Evolutionary conservation across 257 asterid genomes (phyloP).

Genomic region (Primulina eburnea): DNA sequence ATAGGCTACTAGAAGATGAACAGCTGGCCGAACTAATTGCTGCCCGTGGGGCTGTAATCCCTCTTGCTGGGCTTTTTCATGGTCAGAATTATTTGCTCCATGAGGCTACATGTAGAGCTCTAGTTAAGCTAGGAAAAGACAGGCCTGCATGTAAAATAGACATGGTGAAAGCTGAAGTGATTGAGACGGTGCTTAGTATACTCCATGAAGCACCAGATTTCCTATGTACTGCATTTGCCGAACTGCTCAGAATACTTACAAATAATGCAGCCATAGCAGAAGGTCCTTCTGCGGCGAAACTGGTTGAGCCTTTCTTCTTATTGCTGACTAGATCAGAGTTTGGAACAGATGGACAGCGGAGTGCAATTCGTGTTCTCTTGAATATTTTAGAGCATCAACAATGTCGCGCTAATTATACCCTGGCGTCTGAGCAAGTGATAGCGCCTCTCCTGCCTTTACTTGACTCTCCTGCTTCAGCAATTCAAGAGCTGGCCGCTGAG

Average conservation of each 20-base stretch:
- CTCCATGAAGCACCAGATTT: conserved; percentile 94
- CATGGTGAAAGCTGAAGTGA: conserved; percentile 93
- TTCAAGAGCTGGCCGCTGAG: conserved; percentile 96
- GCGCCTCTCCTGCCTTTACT: conserved; percentile 89
- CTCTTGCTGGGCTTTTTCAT: conserved; percentile 87
- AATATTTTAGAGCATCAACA: conserved; percentile 93
- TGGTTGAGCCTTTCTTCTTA: conserved; percentile 82
- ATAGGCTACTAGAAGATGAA: conserved; percentile 86
- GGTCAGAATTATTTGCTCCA: conserved; percentile 80
- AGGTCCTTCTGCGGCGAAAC: conserved; percentile 95
- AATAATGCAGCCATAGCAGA: conserved; percentile 94
- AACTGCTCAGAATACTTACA: conserved; percentile 87
- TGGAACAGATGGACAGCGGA: conserved; percentile 92
- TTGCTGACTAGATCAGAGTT: conserved; percentile 72
- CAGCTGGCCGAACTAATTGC: conserved; percentile 96
- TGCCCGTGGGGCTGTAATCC: conserved; percentile 95
- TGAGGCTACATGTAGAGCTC: conserved; percentile 88
- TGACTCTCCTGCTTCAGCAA: conserved; percentile 92
- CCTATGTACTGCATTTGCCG: conserved; percentile 89
- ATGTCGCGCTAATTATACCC: conserved; percentile 77
- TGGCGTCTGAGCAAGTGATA: conserved; percentile 75
- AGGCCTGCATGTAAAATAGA: conserved; percentile 95
- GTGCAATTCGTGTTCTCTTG: conserved; percentile 90
- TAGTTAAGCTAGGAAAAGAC: conserved; percentile 92
- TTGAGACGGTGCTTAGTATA: conserved; percentile 76